Percentiles rank a stretch among this genome's conserved stretches.
Evolutionary conservation across 331 rosid genomes (phyloP).

Genomic region (Malus hybrid): DNA sequence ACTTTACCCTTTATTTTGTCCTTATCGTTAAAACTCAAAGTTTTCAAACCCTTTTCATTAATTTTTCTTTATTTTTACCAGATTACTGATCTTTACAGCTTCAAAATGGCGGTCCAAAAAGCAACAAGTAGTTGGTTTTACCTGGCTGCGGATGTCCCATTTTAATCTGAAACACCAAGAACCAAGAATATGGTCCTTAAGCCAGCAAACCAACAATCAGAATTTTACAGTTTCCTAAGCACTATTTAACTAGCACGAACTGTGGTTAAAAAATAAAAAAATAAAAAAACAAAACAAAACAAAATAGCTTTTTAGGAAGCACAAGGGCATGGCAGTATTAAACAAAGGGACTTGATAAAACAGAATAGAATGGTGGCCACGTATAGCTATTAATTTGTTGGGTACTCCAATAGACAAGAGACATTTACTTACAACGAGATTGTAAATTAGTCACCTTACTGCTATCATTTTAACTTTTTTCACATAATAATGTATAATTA

Average conservation of each 20-base stretch:
- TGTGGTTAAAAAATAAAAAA: background rate
- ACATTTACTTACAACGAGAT: too few species aligned
- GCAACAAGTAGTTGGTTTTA: background rate
- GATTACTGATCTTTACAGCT: too few species aligned
- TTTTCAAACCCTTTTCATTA: too few species aligned
- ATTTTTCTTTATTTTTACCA: too few species aligned
- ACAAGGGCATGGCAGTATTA: conserved; percentile 18
- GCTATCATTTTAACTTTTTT: too few species aligned
- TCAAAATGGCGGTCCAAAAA: too few species aligned
- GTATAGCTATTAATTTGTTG: background rate
- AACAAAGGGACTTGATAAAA: conserved; percentile 18
- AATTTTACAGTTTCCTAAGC: conserved; percentile 10
- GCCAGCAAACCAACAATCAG: conserved; percentile 16
- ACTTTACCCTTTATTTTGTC: too few species aligned
- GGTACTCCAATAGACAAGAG: background rate
- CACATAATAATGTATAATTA: too few species aligned
- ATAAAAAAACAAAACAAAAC: background rate
- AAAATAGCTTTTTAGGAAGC: conserved; percentile 21
- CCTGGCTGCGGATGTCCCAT: background rate
- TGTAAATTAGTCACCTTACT: too few species aligned
- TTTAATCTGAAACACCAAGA: conserved; percentile 5
- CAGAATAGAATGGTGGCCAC: background rate
- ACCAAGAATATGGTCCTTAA: conserved; percentile 16
- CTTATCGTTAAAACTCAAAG: too few species aligned
- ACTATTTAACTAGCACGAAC: background rate